Conservation (phyloP, 2,329 filamentous ascomycete genomes). For the Akanthomyces uredinophilus region DNA sequence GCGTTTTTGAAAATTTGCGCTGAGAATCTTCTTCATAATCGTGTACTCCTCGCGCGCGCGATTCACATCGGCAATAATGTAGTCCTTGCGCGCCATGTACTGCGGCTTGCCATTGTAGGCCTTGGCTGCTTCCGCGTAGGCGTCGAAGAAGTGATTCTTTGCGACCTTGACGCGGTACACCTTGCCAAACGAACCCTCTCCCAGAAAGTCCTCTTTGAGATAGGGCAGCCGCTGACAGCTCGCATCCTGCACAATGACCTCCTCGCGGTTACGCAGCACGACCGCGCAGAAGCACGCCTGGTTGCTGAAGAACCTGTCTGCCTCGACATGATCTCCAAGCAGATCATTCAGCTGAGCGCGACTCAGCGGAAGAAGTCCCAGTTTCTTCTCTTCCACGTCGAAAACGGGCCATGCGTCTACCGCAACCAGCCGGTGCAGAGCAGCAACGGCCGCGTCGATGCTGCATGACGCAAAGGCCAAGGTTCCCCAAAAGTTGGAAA, state of each 20-base stretch:
- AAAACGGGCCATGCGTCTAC: conserved; percentile 6
- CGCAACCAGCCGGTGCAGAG: conserved; percentile 20
- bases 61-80: conserved; percentile 23
- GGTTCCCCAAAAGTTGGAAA: conserved; percentile 27
- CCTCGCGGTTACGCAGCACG: conserved; percentile 3
- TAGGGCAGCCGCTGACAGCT: conserved; percentile 29
- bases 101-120: conserved; percentile 20
- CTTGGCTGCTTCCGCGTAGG: conserved; percentile 11
- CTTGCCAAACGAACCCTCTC: conserved; percentile 28
- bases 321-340: conserved; percentile 20
- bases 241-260: conserved; percentile 23
- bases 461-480: conserved; percentile 26
- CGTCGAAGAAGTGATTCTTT: conserved; percentile 27
- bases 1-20: conserved; percentile 23
- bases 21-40: conserved; percentile 28
- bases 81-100: conserved; percentile 34
- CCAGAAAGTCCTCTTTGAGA: conserved; percentile 26
- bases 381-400: not conserved
- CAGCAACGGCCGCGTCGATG: conserved; percentile 20
- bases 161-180: conserved; percentile 28
- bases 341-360: conserved; percentile 19
- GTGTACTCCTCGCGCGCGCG: conserved; percentile 26
- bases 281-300: conserved; percentile 29
- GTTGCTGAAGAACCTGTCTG: conserved; percentile 25
- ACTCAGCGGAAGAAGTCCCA: conserved; percentile 19